These are phyloP conservation scores for Crucibulum laeve DNA, from an alignment of 768 basidiomycete genomes.

Conservation along the genomic window DNA sequence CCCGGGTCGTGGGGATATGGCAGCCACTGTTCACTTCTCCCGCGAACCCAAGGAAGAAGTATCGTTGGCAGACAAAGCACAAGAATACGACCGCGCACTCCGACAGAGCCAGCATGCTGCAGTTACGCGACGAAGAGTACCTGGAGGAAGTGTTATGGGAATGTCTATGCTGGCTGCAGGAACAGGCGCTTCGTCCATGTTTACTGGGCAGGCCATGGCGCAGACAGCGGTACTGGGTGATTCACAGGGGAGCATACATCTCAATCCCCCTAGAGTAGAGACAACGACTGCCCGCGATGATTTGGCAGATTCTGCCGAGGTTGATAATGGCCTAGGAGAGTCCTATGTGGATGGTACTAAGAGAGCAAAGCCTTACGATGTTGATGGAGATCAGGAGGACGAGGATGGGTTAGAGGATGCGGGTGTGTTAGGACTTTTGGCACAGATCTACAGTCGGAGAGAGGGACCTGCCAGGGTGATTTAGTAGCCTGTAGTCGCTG, in stretches of 20 bases:
- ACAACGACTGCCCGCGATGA: conserved; percentile 39
- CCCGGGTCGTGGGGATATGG: conserved; percentile 11
- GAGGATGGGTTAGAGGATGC: conserved; percentile 71
- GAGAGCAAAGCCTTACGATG: conserved; percentile 34
- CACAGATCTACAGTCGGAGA: conserved; percentile 76
- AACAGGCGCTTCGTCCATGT: conserved; percentile 39
- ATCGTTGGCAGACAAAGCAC: conserved; percentile 46
- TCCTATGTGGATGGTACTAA: conserved; percentile 73
- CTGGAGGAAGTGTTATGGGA: conserved; percentile 36
- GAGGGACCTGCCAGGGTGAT: conserved; percentile 48
- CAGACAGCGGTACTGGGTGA: conserved; percentile 74
- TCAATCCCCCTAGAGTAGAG: background rate
- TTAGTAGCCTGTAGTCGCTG: conserved; percentile 15
- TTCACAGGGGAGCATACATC: conserved; percentile 55
- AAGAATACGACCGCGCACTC: conserved; percentile 74
- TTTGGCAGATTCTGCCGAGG: conserved; percentile 45
- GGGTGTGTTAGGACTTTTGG: conserved; percentile 80
- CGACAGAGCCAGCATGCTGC: conserved; percentile 62
- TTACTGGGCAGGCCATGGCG: conserved; percentile 49
- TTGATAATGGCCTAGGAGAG: conserved; percentile 60
- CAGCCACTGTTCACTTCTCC: conserved; percentile 26
- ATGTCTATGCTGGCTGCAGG: conserved; percentile 42
- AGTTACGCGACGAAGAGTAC: conserved; percentile 38
- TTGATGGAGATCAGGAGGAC: conserved; percentile 53
- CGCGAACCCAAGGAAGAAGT: conserved; percentile 27